Evolutionary conservation across 345 rosid species (phyloP), one percentile per base, ranked within the genome.

Genomic region (Schrenkiella parvula): DNA sequence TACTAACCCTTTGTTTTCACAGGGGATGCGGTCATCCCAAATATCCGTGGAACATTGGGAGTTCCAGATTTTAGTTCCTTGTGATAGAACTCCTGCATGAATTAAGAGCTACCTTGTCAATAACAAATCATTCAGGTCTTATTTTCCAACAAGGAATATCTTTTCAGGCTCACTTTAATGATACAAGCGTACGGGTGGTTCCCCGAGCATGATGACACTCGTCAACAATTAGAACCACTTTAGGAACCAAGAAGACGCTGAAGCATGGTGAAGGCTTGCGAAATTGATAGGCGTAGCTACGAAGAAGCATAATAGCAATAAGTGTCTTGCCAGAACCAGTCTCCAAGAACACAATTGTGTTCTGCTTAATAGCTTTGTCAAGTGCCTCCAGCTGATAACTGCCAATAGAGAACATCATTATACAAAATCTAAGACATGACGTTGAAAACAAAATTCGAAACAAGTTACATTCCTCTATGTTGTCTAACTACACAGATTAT

Each of bases 301-400:
- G 88, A 7, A 95, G 88, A 65, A 95, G 93, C 99, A 95, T 95
- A 74, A 89, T 81, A 10, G 96, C 96, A 46, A 95, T 84, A 34
- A 89, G 80, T 19, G 99, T 95, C 83, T 95, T 95, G 75, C 99
- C 97, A 3, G 96, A 81, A 26, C 99, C 97, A 63, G 99, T 95
- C 75, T 88, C 96, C 78, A 91, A 64, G 79, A 53, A 91, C 15
- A 83, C 89, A 28, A 95, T 62, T 0, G 97, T 93, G 79, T 93
- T 91, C 71, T 83, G 85, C 73, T 82, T 76, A n/a, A 84, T 68
- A 0, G 97, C 95, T 63, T 76, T 77, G 72, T 88, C 91, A 35
- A 93, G 73, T 10, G 97, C 96, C 75, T 91, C 99, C 4, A 88
- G 47, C 77, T 93, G 99, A 78, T 93, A 93, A 61, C 98, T 93